These are phyloP conservation scores for Scopulariopsis brevicaulis DNA, from an alignment of 2,329 filamentous ascomycete species.

Conservation along the genomic window DNA sequence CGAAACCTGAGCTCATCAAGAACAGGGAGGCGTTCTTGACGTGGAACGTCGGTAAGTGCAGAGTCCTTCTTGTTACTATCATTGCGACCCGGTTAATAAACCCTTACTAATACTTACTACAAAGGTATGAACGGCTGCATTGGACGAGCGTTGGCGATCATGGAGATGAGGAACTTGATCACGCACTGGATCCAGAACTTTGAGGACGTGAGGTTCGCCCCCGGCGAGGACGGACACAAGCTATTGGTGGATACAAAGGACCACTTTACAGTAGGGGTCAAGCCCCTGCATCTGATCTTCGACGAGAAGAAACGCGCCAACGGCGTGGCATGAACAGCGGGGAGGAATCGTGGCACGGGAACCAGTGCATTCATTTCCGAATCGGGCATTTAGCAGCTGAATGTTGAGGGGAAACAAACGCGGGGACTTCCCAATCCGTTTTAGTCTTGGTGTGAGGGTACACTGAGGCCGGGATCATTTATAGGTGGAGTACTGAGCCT, in stretches of 20 bases:
- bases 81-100: background rate
- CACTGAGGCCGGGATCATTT: too few relatives aligned
- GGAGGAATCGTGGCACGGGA: too few relatives aligned
- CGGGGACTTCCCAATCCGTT: too few relatives aligned
- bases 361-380: too few relatives aligned
- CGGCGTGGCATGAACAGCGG: background rate
- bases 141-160: background rate
- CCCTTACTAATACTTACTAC: background rate
- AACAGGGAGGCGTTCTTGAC: slow-evolving; percentile 4
- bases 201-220: background rate
- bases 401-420: background rate
- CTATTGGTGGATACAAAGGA: background rate
- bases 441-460: too few relatives aligned
- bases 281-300: background rate
- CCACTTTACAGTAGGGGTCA: slow-evolving; percentile 1
- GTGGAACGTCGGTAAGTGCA: slow-evolving; percentile 2
- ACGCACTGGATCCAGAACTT: slow-evolving; percentile 2
- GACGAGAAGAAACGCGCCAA: background rate
- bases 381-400: too few relatives aligned
- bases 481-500: too few relatives aligned
- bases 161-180: slow-evolving; percentile 1
- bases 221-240: background rate
- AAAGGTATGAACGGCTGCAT: slow-evolving; percentile 3
- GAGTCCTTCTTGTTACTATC: background rate
- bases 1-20: slow-evolving; percentile 15